Conservation (phyloP, 2,329 filamentous ascomycete genomes). For the Aspergillus unguis region DNA sequence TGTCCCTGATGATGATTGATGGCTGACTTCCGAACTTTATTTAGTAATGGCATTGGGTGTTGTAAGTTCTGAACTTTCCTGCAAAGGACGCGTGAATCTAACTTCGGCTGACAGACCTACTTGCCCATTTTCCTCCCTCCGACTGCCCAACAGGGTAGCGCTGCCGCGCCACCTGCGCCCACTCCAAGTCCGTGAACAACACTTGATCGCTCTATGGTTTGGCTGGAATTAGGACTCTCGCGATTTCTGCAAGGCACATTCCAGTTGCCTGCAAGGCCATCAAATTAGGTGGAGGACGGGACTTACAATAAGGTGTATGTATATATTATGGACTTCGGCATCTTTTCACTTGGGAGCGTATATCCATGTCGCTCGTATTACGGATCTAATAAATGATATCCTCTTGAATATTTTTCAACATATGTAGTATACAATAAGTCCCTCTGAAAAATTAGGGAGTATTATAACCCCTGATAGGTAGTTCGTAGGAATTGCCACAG, state of each 20-base stretch:
- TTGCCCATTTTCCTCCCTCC: constrained; percentile 64
- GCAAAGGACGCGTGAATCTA: constrained; percentile 8
- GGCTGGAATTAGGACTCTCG: background rate
- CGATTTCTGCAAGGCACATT: background rate
- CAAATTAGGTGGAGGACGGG: background rate
- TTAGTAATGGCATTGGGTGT: constrained; percentile 59
- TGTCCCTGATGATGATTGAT: background rate
- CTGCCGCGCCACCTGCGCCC: constrained; percentile 49
- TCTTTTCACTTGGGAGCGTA: background rate
- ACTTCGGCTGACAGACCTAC: constrained; percentile 50
- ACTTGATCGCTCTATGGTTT: background rate
- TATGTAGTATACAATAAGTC: background rate
- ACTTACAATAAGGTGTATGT: background rate
- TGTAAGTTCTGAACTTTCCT: constrained; percentile 33
- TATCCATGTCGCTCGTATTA: background rate
- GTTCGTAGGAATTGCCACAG: background rate
- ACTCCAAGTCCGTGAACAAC: constrained; percentile 24
- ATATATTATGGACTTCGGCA: background rate
- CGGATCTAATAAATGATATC: constrained; percentile 7
- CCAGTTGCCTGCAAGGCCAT: too few relatives aligned
- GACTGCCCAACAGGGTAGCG: constrained; percentile 31
- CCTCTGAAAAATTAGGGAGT: background rate
- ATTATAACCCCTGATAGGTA: background rate
- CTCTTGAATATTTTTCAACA: background rate
- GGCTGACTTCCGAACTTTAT: constrained; percentile 15